Evolutionary conservation across 306 rosid genomes (phyloP).

Genomic region (Malus sylvestris): DNA sequence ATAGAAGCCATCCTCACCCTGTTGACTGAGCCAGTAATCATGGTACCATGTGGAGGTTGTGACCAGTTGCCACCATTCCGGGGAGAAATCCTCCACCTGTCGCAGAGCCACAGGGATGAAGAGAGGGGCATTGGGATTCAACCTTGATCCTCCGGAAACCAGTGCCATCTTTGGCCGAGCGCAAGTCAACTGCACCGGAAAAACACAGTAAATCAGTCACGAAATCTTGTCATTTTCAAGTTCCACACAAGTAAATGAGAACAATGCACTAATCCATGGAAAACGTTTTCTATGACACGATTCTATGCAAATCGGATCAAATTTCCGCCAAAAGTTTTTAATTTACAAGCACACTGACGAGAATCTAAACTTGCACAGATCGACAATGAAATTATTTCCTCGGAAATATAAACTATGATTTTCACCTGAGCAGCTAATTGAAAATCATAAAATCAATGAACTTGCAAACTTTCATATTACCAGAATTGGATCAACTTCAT

Average conservation of each 20-base stretch:
- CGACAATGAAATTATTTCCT: not conserved
- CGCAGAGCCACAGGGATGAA: constrained; percentile 73
- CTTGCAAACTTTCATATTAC: not conserved
- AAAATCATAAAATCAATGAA: not conserved
- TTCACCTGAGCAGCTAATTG: not conserved
- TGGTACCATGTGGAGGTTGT: constrained; percentile 78
- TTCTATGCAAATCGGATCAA: not conserved
- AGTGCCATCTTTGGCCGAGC: constrained; percentile 44
- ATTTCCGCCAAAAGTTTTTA: not conserved
- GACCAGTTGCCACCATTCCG: constrained; percentile 90
- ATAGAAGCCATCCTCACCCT: constrained; percentile 46
- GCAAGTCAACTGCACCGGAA: not conserved
- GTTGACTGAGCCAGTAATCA: constrained; percentile 79
- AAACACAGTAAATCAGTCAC: not conserved
- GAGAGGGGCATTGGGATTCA: constrained; percentile 83
- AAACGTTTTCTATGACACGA: not conserved
- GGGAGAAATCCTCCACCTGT: constrained; percentile 88
- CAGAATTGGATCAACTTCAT: not conserved
- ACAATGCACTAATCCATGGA: not conserved
- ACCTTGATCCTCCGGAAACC: constrained; percentile 59
- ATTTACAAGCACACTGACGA: not conserved
- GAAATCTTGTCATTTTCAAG: not conserved
- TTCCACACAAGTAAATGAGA: not conserved
- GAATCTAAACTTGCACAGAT: not conserved
- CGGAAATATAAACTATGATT: not conserved